Evolutionary conservation across 2,329 filamentous ascomycete genomes (phyloP).

Genomic region (Ceratocystis huliohia): DNA sequence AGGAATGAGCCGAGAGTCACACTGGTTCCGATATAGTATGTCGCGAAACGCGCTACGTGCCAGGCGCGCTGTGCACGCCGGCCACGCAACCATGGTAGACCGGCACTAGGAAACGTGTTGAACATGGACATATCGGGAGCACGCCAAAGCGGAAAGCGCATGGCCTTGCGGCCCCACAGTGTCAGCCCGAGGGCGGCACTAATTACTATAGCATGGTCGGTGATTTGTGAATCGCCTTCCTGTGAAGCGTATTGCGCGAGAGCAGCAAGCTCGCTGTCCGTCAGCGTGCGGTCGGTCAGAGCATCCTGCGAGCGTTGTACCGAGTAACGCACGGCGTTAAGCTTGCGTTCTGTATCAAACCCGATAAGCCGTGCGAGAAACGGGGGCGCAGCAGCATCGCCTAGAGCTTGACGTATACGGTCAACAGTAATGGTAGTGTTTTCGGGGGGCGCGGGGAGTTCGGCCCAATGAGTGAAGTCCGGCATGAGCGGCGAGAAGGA

Average conservation of each 20-base stretch:
- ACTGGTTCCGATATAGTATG: slow-evolving; percentile 27
- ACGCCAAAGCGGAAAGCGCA: slow-evolving; percentile 32
- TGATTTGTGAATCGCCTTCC: slow-evolving; percentile 22
- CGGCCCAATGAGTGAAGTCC: slow-evolving; percentile 15
- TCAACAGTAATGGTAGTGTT: slow-evolving; percentile 13
- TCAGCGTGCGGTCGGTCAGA: slow-evolving; percentile 27
- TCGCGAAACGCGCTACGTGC: slow-evolving; percentile 29
- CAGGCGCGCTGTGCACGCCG: slow-evolving; percentile 26
- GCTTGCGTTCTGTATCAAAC: slow-evolving; percentile 15
- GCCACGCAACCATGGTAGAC: slow-evolving; percentile 25
- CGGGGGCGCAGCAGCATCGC: slow-evolving; percentile 13
- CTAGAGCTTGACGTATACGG: slow-evolving; percentile 13
- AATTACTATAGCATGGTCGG: slow-evolving; percentile 27
- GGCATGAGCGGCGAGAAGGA: slow-evolving; percentile 4
- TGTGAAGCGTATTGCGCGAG: slow-evolving; percentile 27
- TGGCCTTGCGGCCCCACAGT: slow-evolving; percentile 27
- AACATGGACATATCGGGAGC: slow-evolving; percentile 25
- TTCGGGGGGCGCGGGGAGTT: slow-evolving; percentile 14
- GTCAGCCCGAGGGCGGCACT: slow-evolving; percentile 25
- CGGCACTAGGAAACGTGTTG: slow-evolving; percentile 26
- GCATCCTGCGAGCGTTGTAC: slow-evolving; percentile 21
- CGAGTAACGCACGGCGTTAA: slow-evolving; percentile 24
- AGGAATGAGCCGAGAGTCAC: slow-evolving; percentile 26
- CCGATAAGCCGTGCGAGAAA: slow-evolving; percentile 16
- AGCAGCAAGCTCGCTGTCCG: slow-evolving; percentile 30